phyloP scores from a whole-genome alignment of 2,329 filamentous ascomycete genomes.

The Thielaviopsis populi region DNA sequence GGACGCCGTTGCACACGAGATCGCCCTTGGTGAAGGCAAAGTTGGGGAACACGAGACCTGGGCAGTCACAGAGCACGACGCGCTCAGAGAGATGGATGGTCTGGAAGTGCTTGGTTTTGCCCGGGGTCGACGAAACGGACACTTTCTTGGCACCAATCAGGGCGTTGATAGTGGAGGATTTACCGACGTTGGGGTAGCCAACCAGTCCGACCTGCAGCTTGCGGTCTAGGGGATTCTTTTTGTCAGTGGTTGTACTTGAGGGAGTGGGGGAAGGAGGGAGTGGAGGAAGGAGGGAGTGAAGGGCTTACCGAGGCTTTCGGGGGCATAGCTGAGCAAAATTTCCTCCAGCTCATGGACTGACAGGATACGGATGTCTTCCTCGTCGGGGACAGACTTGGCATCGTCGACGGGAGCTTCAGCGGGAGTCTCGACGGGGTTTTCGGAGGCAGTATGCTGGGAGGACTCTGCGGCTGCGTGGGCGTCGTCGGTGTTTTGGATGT shows the following conservation, averaged over 20 bases:
- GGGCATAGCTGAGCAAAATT: constrained; percentile 63
- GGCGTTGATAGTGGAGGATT: constrained; percentile 97
- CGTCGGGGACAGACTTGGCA: constrained; percentile 26
- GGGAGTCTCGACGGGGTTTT: constrained; percentile 16
- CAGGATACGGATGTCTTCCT: constrained; percentile 61
- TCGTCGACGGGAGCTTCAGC: constrained; percentile 21
- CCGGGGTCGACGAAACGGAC: constrained; percentile 89
- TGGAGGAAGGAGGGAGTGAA: too few relatives aligned
- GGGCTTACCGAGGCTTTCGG: constrained; percentile 35
- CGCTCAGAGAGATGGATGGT: constrained; percentile 85
- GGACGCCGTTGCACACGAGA: constrained; percentile 82
- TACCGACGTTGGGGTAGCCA: constrained; percentile 96
- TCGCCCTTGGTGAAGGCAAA: constrained; percentile 95
- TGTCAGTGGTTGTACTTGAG: constrained; percentile 15
- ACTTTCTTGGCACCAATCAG: constrained; percentile 98
- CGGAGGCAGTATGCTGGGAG: not conserved
- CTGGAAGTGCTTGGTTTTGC: constrained; percentile 99
- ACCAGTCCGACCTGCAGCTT: constrained; percentile 89
- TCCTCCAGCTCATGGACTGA: constrained; percentile 86
- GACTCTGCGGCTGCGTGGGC: too few relatives aligned
- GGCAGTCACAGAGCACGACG: constrained; percentile 91
- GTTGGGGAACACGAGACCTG: constrained; percentile 95
- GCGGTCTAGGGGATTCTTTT: constrained; percentile 23
- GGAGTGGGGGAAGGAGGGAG: too few relatives aligned
- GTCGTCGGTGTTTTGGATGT: too few relatives aligned